Base-by-base conservation (phyloP, 139 green algal species). In the Coelastrella sp. region DNA sequence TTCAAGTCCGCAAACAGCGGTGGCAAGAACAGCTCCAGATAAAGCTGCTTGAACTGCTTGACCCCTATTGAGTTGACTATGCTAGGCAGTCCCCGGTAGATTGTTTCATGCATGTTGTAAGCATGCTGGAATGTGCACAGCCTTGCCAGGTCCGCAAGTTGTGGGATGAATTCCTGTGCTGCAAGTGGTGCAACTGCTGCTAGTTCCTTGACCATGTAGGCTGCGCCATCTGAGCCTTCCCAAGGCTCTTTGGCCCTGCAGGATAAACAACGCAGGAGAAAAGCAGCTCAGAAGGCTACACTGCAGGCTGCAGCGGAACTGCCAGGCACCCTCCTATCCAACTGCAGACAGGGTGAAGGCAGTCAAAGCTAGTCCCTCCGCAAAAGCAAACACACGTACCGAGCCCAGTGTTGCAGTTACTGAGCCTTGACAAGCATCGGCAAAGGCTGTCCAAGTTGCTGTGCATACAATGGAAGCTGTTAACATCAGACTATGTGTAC, bases 201-300 rank as follows among this genome's bases (percentile, higher is more conserved):
- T 22, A 91, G 87, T 90, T 98, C 95, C 11, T 93, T 59, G 58
- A 99, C 78, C 87, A 99, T 92, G 91, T 97, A 96, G 8, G 98
- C 85, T 4, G 94, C 96, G 0, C 97, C 97, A 76, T 99, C 97
- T 0, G 95, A 96, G 4, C 96, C 96, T 93, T 99, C 97, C 97
- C 97, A 99, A 0, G 96, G 94, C 93, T 98, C 93, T 73, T 95
- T 95, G 3, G 92, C 92, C 87, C 95, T 95, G 92, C 56, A 84
- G 72, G 22, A 11, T 17, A 22, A 85, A 17, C 27, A 11, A 25
- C 1, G n/a, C 20, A 24, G n/a, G 17, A 78, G 20, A 78, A 35
- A 25, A 25, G 70, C 74, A 80, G n/a, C 74, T 14, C 9, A 7
- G 15, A 25, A 70, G 61, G 4, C 61, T 7, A 70, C 61, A 70